Conservation (phyloP, 2,329 filamentous ascomycete genomes). For the Fusarium denticulatum region DNA sequence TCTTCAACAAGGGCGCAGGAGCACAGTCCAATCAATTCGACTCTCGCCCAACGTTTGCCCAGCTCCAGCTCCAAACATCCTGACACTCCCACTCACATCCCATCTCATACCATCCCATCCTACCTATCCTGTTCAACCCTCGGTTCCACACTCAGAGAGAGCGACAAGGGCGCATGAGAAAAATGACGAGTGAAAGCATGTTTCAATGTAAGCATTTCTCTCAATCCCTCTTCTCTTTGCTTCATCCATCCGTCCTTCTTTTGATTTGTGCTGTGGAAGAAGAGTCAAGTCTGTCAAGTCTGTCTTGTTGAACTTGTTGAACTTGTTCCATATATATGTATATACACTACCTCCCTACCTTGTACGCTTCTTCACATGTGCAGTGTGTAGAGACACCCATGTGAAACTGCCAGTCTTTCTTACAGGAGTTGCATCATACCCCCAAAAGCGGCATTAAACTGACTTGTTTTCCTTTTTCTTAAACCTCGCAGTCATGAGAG, state of each 20-base stretch:
- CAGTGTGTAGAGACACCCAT: constrained; percentile 10
- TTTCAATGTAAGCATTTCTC: constrained; percentile 39
- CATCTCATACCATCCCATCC: neutral
- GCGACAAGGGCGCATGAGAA: constrained; percentile 37
- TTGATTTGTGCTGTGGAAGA: constrained; percentile 13
- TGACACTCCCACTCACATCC: constrained; percentile 4
- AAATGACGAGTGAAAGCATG: constrained; percentile 43
- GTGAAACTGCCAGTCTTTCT: constrained; percentile 14
- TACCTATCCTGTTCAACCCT: constrained; percentile 9
- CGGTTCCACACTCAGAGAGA: constrained; percentile 40
- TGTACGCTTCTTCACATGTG: constrained; percentile 7
- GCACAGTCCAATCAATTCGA: constrained; percentile 40
- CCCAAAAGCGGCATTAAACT: constrained; percentile 56
- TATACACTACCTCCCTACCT: constrained; percentile 2
- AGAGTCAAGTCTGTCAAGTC: neutral
- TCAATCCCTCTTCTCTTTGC: constrained; percentile 14
- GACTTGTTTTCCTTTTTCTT: constrained; percentile 51
- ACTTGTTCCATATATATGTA: constrained; percentile 2
- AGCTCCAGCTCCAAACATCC: constrained; percentile 39
- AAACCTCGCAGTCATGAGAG: constrained; percentile 68
- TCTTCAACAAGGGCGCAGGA: constrained; percentile 13
- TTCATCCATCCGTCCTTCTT: constrained; percentile 24
- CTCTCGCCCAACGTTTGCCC: constrained; percentile 28
- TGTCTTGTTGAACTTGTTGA: constrained; percentile 9
- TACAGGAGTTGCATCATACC: constrained; percentile 1